These are phyloP conservation scores for Gardenia jasminoides DNA, from an alignment of 257 asterid species.

Conservation along the genomic window DNA sequence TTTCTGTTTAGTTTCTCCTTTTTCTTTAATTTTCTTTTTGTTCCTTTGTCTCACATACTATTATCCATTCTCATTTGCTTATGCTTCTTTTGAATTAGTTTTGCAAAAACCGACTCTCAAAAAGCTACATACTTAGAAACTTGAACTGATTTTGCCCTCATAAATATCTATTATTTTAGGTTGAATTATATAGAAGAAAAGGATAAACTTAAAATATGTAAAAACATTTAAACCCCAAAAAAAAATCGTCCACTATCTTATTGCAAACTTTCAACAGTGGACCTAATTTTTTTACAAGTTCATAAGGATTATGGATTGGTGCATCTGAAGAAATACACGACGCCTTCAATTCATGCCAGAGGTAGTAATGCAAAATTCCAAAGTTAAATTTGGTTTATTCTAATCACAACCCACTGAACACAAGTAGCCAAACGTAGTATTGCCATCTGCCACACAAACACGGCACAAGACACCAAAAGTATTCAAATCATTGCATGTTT, in stretches of 20 bases:
- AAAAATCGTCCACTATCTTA: not conserved
- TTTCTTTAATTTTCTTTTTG: too few relatives aligned
- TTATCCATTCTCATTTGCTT: too few relatives aligned
- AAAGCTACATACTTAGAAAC: too few relatives aligned
- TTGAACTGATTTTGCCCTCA: not conserved
- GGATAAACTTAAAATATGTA: too few relatives aligned
- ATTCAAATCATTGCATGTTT: conserved; percentile 55
- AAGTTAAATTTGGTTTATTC: conserved; percentile 12
- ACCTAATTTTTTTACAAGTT: not conserved
- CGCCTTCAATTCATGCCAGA: not conserved
- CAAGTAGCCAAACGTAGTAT: conserved; percentile 57
- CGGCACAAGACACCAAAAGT: conserved; percentile 45
- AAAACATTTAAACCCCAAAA: too few relatives aligned
- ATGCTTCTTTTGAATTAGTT: too few relatives aligned
- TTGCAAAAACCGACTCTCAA: too few relatives aligned
- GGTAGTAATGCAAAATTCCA: not conserved
- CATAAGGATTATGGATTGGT: not conserved
- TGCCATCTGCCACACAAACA: conserved; percentile 51
- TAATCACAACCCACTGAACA: conserved; percentile 50
- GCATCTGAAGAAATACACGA: not conserved
- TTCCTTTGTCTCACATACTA: too few relatives aligned
- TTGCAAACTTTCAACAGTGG: not conserved
- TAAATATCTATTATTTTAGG: not conserved
- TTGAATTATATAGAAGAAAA: too few relatives aligned
- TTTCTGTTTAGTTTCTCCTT: too few relatives aligned